A percentile compares a stretch with the other conserved stretches of the same genome.
Conservation (phyloP, 768 basidiomycete genomes). For the Dioszegia crocea region DNA sequence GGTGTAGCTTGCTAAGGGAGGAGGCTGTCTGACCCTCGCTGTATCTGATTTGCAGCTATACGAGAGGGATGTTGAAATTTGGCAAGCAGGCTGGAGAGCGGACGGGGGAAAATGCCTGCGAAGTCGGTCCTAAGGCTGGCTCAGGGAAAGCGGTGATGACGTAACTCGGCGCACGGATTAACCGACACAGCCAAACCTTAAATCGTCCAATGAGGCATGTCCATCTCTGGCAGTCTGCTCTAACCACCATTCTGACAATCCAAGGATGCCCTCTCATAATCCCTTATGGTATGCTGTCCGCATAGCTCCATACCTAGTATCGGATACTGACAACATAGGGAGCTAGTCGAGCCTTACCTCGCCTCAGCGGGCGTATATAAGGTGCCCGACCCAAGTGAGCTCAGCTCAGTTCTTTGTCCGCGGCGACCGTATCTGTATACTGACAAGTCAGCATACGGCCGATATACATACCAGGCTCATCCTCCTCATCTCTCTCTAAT, state of each 20-base stretch:
- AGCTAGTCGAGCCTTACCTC: constrained; percentile 46
- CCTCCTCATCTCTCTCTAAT: constrained; percentile 40
- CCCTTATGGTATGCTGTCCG: constrained; percentile 29
- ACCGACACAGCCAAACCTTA: too few relatives aligned
- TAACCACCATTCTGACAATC: too few relatives aligned
- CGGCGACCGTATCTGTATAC: not conserved
- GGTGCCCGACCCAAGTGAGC: constrained; percentile 46
- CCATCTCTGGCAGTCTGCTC: too few relatives aligned
- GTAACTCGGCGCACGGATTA: too few relatives aligned
- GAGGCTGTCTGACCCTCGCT: too few relatives aligned
- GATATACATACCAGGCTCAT: constrained; percentile 45
- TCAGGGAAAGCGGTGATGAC: too few relatives aligned
- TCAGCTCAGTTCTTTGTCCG: not conserved
- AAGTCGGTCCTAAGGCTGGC: too few relatives aligned
- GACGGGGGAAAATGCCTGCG: too few relatives aligned
- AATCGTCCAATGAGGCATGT: too few relatives aligned
- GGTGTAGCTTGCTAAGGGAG: too few relatives aligned
- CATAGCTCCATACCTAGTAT: not conserved
- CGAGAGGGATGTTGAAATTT: not conserved
- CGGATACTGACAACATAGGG: constrained; percentile 24
- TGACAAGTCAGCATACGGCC: constrained; percentile 49
- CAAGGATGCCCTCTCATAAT: constrained; percentile 27
- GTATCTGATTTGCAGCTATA: too few relatives aligned
- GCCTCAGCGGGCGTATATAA: constrained; percentile 38
- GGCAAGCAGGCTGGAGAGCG: too few relatives aligned